phyloP scores from a whole-genome alignment of 2,329 filamentous ascomycete species.

The Fusarium tupiense region DNA sequence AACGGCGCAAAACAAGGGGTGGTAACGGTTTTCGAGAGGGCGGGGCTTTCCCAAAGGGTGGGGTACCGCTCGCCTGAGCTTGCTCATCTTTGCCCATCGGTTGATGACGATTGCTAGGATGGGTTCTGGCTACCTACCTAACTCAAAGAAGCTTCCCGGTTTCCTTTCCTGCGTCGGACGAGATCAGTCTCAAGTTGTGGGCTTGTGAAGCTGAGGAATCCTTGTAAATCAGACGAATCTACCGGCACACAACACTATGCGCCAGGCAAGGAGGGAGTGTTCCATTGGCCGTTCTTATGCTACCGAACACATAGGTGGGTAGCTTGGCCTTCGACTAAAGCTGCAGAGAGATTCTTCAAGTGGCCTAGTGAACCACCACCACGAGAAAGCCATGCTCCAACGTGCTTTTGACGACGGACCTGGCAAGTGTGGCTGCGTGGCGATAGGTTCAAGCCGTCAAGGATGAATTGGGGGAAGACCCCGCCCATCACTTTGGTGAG shows the following conservation, averaged over 20 bases:
- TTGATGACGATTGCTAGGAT: constrained; percentile 16
- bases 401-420: constrained; percentile 7
- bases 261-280: not conserved
- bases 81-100: constrained; percentile 15
- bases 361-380: constrained; percentile 1
- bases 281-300: not conserved
- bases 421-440: constrained; percentile 25
- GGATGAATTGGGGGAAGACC: constrained; percentile 11
- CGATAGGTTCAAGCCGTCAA: constrained; percentile 4
- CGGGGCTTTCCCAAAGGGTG: constrained; percentile 12
- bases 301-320: not conserved
- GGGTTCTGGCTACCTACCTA: not conserved
- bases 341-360: constrained; percentile 15
- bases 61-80: constrained; percentile 13
- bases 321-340: not conserved
- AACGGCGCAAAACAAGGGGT: too few species aligned
- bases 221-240: not conserved
- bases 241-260: not conserved
- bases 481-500: constrained; percentile 6
- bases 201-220: not conserved
- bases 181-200: not conserved
- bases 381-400: constrained; percentile 10
- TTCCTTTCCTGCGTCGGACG: not conserved
- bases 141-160: not conserved
- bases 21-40: not conserved